Evolutionary conservation across 2,329 filamentous ascomycete genomes (phyloP).

Genomic region (Pseudogymnoascus sp.): DNA sequence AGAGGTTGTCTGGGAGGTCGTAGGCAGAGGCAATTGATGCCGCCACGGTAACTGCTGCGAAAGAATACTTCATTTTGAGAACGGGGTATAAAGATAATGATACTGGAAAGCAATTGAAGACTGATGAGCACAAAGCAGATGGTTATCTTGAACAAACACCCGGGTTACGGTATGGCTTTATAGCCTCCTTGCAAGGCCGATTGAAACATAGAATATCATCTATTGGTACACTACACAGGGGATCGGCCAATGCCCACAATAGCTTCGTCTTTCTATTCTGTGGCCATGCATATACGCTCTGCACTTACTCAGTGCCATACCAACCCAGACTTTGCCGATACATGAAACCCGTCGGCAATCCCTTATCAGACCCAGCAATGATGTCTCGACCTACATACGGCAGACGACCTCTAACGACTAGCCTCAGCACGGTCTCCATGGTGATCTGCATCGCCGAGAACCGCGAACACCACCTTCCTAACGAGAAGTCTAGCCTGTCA

Average conservation of each 20-base stretch:
- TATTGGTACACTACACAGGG: neutral
- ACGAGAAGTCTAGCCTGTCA: neutral
- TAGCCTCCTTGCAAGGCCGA: neutral
- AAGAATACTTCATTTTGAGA: neutral
- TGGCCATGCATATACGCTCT: neutral
- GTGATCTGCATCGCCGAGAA: neutral
- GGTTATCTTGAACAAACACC: neutral
- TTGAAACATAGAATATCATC: neutral
- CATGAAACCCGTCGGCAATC: neutral
- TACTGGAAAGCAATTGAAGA: neutral
- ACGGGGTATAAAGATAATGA: neutral
- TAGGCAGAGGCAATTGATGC: neutral
- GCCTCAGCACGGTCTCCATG: neutral
- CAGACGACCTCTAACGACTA: neutral
- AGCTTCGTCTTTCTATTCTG: neutral
- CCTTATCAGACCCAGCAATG: neutral
- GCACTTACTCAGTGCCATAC: neutral
- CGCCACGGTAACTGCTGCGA: neutral
- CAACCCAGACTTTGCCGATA: neutral
- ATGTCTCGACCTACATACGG: neutral
- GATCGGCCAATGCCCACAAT: neutral
- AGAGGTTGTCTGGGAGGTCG: neutral
- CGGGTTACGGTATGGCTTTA: neutral
- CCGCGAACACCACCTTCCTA: neutral
- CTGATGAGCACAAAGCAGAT: neutral